Base-by-base conservation (phyloP, 176 grass and related monocot species). In the Musa beccarii region DNA sequence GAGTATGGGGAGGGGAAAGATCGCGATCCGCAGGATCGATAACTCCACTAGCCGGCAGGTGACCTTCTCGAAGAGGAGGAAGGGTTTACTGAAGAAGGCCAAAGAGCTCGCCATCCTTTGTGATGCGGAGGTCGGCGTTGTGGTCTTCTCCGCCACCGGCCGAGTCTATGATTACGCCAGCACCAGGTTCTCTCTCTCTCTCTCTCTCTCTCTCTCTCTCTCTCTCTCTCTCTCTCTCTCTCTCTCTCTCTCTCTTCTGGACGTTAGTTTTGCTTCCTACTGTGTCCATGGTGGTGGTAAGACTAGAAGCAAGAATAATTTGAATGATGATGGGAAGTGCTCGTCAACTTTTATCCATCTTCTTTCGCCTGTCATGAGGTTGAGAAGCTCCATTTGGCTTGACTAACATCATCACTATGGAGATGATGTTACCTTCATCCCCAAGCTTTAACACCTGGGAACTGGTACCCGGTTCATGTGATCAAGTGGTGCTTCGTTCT, bases 61-160 rank as follows among this genome's bases (percentile, higher is more conserved):
- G 57, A 62, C 57, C 17, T 62, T 62, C 57, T 62, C 57, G 13
- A 62, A 62, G 57, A 15, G 57, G 57, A 4, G 57, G 17, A 62
- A 62, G 6, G 57, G 57, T 6, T n/a, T 62, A n/a, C 10, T 62
- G 57, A 62, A 62, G 57, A 62, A 62, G 57, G 57, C 57, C 57
- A 62, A 62, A n/a, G 57, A 62, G 57, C 57, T 62, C 4, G 57
- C 57, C 57, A 62, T 62, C 57, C 57, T 62, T n/a, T 62, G 57
- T 9, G 57, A 62, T 17, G 57, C 57, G 17, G 57, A 62, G 57
- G 57, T 62, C 57, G 57, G 57, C 57, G 20, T 62, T 8, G 20
- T 62, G 2, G 57, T 62, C 57, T 62, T 62, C 57, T 62, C 57
- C 57, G 20, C 17, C 57, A 62, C 57, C 57, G 57, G 57, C 57